phyloP scores from a whole-genome alignment of 306 rosid genomes.

The Fragaria vesca region DNA sequence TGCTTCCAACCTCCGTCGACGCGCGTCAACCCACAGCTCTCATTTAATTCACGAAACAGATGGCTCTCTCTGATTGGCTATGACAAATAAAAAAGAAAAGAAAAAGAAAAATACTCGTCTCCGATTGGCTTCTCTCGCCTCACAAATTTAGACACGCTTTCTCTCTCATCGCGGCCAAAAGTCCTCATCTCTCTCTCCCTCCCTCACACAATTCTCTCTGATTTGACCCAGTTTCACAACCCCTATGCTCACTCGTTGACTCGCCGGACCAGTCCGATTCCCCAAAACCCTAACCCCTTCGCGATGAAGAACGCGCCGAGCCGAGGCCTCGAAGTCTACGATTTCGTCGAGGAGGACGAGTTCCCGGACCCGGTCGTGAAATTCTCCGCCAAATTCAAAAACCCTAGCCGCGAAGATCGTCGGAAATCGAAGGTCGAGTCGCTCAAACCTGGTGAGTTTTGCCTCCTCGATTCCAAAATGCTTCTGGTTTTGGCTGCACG shows the following conservation, averaged over 20 bases:
- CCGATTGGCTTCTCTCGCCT: background rate
- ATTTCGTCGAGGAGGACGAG: conserved; percentile 61
- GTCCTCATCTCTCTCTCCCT: background rate
- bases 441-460: conserved; percentile 45
- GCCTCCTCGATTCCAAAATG: conserved; percentile 1
- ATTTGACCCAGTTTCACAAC: conserved; percentile 24
- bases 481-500: background rate
- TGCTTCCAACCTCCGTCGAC: background rate
- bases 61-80: background rate
- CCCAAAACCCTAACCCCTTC: conserved; percentile 12
- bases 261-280: conserved; percentile 19
- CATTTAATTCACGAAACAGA: background rate
- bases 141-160: conserved; percentile 21
- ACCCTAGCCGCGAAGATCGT: conserved; percentile 35
- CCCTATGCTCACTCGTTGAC: conserved; percentile 11
- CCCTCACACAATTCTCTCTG: background rate
- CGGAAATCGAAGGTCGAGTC: conserved; percentile 26
- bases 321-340: conserved; percentile 53
- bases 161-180: background rate
- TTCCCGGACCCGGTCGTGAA: conserved; percentile 31
- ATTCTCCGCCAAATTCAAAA: conserved; percentile 25
- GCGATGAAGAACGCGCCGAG: conserved; percentile 53
- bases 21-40: background rate
- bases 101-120: background rate
- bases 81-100: background rate